A percentile compares a stretch with the other conserved stretches of the same genome.
phyloP scores from a whole-genome alignment of 768 basidiomycete genomes.

The Filobasidium floriforme region DNA sequence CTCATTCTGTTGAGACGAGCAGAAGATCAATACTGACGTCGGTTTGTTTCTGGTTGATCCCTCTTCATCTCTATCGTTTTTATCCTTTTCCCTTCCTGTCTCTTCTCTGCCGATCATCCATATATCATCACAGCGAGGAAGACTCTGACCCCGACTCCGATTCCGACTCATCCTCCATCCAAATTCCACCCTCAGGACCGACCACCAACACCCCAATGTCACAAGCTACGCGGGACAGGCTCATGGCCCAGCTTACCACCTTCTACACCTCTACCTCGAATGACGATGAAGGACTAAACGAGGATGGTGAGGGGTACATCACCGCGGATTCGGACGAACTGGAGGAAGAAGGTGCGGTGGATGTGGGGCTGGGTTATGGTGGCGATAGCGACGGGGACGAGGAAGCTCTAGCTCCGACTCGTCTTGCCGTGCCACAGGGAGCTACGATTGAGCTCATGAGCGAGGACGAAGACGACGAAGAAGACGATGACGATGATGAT shows the following conservation, averaged over 20 bases:
- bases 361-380: constrained; percentile 13
- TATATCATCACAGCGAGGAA: constrained; percentile 20
- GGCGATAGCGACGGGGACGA: not conserved
- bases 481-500: not conserved
- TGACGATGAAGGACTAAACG: not conserved
- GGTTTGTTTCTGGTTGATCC: too few relatives aligned
- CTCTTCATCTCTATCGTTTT: too few relatives aligned
- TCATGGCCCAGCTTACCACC: constrained; percentile 24
- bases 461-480: not conserved
- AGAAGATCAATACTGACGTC: too few relatives aligned
- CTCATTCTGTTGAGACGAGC: too few relatives aligned
- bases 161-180: constrained; percentile 24
- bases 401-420: not conserved
- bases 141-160: not conserved
- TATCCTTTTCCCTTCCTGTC: too few relatives aligned
- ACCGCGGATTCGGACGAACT: constrained; percentile 25
- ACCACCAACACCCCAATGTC: constrained; percentile 14
- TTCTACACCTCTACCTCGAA: constrained; percentile 3
- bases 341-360: constrained; percentile 17
- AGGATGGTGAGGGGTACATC: constrained; percentile 20
- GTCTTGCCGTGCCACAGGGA: not conserved
- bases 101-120: too few relatives aligned
- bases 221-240: constrained; percentile 11
- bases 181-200: constrained; percentile 16
- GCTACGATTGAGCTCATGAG: too few relatives aligned